These are phyloP conservation scores for Pluteus cervinus DNA, from an alignment of 768 basidiomycete species.

Conservation along the genomic window DNA sequence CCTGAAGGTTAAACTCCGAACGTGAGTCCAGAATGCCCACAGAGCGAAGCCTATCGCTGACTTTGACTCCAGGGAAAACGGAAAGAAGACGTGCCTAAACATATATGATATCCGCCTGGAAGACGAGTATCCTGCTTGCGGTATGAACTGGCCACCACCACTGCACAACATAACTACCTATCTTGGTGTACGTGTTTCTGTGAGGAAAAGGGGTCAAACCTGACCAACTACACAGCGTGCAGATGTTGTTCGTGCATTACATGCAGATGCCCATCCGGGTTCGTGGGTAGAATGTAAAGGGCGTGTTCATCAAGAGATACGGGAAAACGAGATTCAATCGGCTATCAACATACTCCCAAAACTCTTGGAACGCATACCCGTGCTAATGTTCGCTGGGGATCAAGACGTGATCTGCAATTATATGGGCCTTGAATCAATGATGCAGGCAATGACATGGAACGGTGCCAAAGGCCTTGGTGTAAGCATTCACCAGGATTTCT, in stretches of 20 bases:
- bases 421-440: conserved; percentile 82
- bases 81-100: conserved; percentile 76
- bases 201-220: no score
- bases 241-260: conserved; percentile 79
- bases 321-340: conserved; percentile 50
- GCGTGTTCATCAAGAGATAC: conserved; percentile 59
- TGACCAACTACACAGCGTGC: conserved; percentile 43
- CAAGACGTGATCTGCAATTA: conserved; percentile 98
- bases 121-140: conserved; percentile 82
- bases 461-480: conserved; percentile 83
- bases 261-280: conserved; percentile 70
- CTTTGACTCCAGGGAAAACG: conserved; percentile 63
- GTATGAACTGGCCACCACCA: conserved; percentile 97
- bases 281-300: conserved; percentile 86
- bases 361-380: conserved; percentile 71
- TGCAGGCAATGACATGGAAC: conserved; percentile 80
- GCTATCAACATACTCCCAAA: conserved; percentile 72
- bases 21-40: conserved; percentile 23
- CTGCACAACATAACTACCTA: conserved; percentile 70
- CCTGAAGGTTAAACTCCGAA: conserved; percentile 33
- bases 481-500: conserved; percentile 21
- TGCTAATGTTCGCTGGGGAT: conserved; percentile 92
- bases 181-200: conserved; percentile 57
- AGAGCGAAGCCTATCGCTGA: no score
- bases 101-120: conserved; percentile 93